phyloP scores from a whole-genome alignment of 2,329 filamentous ascomycete genomes.

The Pyricularia pennisetigena region DNA sequence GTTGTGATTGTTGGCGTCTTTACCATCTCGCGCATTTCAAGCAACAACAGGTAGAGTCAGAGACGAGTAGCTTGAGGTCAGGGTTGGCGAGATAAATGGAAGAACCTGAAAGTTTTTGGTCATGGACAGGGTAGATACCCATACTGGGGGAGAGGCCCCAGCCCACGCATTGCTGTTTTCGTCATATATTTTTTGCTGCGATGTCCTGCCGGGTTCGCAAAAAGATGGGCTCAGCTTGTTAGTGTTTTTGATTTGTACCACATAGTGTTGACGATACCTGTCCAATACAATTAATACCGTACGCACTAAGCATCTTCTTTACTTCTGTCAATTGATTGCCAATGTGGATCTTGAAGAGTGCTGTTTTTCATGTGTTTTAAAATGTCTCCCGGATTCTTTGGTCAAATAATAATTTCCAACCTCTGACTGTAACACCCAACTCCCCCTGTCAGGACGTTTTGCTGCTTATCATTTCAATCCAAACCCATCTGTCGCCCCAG shows the following conservation, averaged over 20 bases:
- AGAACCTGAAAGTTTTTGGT: not conserved
- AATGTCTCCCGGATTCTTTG: too few species aligned
- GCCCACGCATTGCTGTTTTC: not conserved
- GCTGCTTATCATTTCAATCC: too few species aligned
- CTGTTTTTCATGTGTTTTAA: not conserved
- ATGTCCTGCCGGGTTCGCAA: not conserved
- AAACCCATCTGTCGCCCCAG: too few species aligned
- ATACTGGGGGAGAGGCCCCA: not conserved
- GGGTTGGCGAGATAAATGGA: not conserved
- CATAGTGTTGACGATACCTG: not conserved
- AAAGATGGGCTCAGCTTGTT: not conserved
- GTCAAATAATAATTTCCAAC: too few species aligned
- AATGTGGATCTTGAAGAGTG: not conserved
- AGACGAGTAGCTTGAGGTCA: not conserved
- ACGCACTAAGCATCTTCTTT: not conserved
- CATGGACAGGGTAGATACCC: not conserved
- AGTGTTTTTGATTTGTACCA: not conserved
- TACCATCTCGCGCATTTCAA: slow-evolving; percentile 60
- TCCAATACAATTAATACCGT: not conserved
- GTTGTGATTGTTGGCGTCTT: slow-evolving; percentile 93
- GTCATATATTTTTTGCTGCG: not conserved
- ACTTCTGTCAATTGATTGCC: not conserved
- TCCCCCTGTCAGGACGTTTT: too few species aligned
- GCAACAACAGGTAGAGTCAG: not conserved
- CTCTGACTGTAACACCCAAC: too few species aligned